Evolutionary conservation across 257 asterid genomes (phyloP).

Genomic region (Paraleonurus japonicus): DNA sequence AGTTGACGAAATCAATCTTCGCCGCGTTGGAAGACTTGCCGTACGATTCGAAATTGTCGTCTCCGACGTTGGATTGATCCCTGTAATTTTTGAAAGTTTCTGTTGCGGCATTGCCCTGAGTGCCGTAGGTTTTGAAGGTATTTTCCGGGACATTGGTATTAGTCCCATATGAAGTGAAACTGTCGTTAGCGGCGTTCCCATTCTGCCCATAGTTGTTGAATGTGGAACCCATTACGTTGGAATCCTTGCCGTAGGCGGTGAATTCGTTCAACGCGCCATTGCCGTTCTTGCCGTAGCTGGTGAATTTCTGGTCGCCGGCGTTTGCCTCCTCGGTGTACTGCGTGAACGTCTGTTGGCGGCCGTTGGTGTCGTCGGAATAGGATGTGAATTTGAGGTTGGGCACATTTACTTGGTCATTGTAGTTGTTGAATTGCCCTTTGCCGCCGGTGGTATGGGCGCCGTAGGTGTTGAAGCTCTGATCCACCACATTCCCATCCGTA

Average conservation of each 20-base stretch:
- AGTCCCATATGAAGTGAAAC: slow-evolving; percentile 59
- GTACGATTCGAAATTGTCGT: slow-evolving; percentile 65
- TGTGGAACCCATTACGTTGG: slow-evolving; percentile 65
- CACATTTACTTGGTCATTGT: slow-evolving; percentile 36
- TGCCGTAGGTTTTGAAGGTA: slow-evolving; percentile 57
- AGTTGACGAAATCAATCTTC: slow-evolving; percentile 42
- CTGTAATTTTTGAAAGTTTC: slow-evolving; percentile 67
- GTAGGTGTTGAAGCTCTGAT: slow-evolving; percentile 70
- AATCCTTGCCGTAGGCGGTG: slow-evolving; percentile 51
- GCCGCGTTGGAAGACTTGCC: slow-evolving; percentile 56
- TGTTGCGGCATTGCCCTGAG: slow-evolving; percentile 51
- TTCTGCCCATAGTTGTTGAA: slow-evolving; percentile 67
- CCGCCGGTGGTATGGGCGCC: slow-evolving; percentile 67
- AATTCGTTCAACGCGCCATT: slow-evolving; percentile 61
- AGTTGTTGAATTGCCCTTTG: slow-evolving; percentile 49
- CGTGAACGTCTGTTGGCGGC: slow-evolving; percentile 50
- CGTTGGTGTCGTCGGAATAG: slow-evolving; percentile 59
- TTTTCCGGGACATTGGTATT: slow-evolving; percentile 57
- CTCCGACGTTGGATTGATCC: slow-evolving; percentile 76
- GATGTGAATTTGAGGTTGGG: slow-evolving; percentile 62
- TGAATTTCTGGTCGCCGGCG: slow-evolving; percentile 57
- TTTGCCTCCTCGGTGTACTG: slow-evolving; percentile 47
- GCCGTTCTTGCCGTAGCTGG: slow-evolving; percentile 69
- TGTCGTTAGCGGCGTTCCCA: slow-evolving; percentile 50
- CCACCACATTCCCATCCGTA: slow-evolving; percentile 43